Evolutionary conservation across 768 basidiomycete species (phyloP), one percentile per base, ranked within the genome.

Genomic region (Agrocybe praecox): DNA sequence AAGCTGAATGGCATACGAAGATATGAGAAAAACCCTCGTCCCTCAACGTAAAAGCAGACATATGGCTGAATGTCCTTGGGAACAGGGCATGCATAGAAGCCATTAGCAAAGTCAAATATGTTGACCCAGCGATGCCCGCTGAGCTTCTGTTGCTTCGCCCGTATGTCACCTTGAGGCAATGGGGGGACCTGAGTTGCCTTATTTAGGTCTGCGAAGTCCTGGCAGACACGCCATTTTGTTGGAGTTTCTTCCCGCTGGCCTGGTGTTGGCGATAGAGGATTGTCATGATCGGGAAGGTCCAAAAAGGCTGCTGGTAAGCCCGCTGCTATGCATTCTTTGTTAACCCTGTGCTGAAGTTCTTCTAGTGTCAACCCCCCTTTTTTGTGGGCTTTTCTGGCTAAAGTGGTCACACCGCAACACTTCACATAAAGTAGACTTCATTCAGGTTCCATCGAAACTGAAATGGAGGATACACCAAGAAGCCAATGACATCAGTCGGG

Each of bases 1-100:
- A 77, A 48, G 1, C 78, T 76, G 56, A 80, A 77, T 0, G 74
- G 78, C 72, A 80, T 76, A 0, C 65, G 26, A 2, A 51, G 36
- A 42, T 75, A 78, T 6, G 52, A 46, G 45, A 73, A 75, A 47
- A 70, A 77, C 0, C 78, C 78, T 0, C 61, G 23, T 0, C 74
- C 76, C 52, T 70, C 69, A 0, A 76, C 67, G 36, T 73, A 77
- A 54, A 80, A 76, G 7, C 59, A 61, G 0, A 72, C 61, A 52
- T 69, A 72, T 12, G 67, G 68, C 24, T 60, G 65, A 0, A 56
- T 34, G 3, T 58, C 63, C 19, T 44, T 9, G 46, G 50, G 7
- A 2, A 53, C 19, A 10, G 34, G 6, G 23, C 52, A 53, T 1
- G 58, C 69, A 49, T 67, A 72, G 66, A 78, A 79, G 0, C 76